Evolutionary conservation across 345 rosid genomes (phyloP), one percentile per base, ranked within the genome.

Genomic region (Zanthoxylum bungeanum): DNA sequence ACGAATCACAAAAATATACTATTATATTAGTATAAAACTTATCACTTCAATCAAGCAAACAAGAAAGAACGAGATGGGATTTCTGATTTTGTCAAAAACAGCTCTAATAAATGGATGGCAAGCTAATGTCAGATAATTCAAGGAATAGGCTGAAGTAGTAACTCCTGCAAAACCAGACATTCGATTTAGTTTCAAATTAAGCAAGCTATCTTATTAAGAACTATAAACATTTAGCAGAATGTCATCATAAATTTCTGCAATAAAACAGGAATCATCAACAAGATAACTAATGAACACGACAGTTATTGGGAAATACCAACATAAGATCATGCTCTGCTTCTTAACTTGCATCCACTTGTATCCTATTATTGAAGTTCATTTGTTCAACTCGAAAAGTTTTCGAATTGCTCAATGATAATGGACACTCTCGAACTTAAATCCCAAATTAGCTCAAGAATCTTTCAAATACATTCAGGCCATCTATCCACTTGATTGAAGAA

Each of bases 121-220:
- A 74, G 68, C 82, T 76, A 21, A 94, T 90, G 84, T 92, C 97
- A 36, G 92, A 87, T 57, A 94, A 74, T 87, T 92, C 98, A 0
- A 92, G 89, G 82, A 86, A 89, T 60, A 94, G 77, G 78, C 97
- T 89, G 85, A 86, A 88, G 88, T 85, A 90, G 78, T 90, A 92
- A 76, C 91, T 86, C 98, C 98, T 92, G 88, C 75, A 76, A 69
- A 52, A 59, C 11, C 57, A 56, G 3, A 68, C 37, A 11, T 11
- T 40, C 44, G 36, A 31, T 60, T n/a, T 27, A 42, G 19, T 50
- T 53, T 83, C 24, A 69, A 66, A n/a, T n/a, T n/a, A n/a, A n/a
- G 30, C 24, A 51, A 42, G 14, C 4, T 0, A 52, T 25, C 14
- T 12, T 22, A 19, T 24, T 14, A 69, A 17, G 52, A 49, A 62